Evolutionary conservation across 2,329 filamentous ascomycete species (phyloP), one percentile per base, ranked within the genome.

Genomic region (Ophiostoma ips): DNA sequence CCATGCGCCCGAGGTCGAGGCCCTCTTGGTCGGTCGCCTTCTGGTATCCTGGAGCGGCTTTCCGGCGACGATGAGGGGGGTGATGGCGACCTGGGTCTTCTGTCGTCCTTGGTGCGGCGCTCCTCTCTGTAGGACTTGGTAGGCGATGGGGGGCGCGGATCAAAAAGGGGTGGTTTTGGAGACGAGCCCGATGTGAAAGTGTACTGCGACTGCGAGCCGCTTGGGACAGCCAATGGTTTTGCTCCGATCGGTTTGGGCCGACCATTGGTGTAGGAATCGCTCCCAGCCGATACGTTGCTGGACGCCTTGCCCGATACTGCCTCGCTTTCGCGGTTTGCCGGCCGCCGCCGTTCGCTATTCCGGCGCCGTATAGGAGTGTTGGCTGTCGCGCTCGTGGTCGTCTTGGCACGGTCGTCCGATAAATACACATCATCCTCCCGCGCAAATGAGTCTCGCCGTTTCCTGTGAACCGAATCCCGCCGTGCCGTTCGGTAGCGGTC

Each of bases 401-500:
- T 58, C 50, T 60, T 65, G 11, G 61, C 53, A 31, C 63, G 58
- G 10, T 71, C 69, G 18, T 70, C 68, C 24, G 64, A 66, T 3
- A 67, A 68, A 33, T 64, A 64, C 16, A 60, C 67, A 7, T 63
- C 63, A n/a, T 64, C 63, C 13, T 62, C 59, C 4, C 60, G 55
- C 2, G 58, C 50, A 7, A 43, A 24, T 2, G 56, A 54, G 16
- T 53, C 49, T 33, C 52, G 45, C 40, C 52, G 57, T 2, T 50
- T 56, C n/a, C 50, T 58, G 50, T 60, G 56, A 5, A 54, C 60
- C 3, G 62, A 59, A 21, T 61, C 56, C 7, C 59, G 53, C 55
- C 61, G 57, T 46, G 61, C 48, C 53, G 59, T 53, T 19, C 54
- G 57, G 15, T 50, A 49, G 5, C 55, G 48, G 5, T 53, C 51